Conservation (phyloP, 2,329 filamentous ascomycete genomes). For the Metarhizium guizhouense region DNA sequence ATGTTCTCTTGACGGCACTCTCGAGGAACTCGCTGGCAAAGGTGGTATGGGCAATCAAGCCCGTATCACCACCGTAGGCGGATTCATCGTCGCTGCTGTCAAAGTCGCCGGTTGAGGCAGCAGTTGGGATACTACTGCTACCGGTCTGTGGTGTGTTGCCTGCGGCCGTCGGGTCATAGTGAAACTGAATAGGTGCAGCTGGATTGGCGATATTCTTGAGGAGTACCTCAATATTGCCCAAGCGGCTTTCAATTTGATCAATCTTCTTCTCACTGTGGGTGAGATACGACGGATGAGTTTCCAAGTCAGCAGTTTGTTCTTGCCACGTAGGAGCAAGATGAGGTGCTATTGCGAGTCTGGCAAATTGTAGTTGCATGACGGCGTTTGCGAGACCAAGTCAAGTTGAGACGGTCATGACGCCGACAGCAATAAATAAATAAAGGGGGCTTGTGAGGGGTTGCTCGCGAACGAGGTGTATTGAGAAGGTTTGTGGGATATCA, state of each 20-base stretch:
- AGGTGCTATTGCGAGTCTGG: too few species aligned
- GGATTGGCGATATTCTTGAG: constrained; percentile 28
- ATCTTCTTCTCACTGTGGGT: constrained; percentile 42
- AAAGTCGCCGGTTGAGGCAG: constrained; percentile 22
- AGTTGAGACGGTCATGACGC: background rate
- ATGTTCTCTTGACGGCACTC: constrained; percentile 39
- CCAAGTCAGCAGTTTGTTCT: background rate
- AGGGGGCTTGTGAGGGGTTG: background rate
- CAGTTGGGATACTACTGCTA: constrained; percentile 15
- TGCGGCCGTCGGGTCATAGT: constrained; percentile 13
- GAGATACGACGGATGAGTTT: background rate
- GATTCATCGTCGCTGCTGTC: constrained; percentile 32
- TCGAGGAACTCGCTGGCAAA: constrained; percentile 47
- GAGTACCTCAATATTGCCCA: constrained; percentile 35
- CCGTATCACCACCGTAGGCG: constrained; percentile 38
- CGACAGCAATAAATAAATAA: background rate
- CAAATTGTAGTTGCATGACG: background rate
- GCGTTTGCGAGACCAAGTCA: background rate
- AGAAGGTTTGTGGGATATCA: background rate
- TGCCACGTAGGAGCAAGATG: background rate
- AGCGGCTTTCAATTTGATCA: constrained; percentile 35
- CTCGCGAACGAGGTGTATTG: background rate
- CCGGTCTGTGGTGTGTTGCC: constrained; percentile 17
- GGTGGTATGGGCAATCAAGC: constrained; percentile 40
- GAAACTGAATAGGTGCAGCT: constrained; percentile 8